Percentiles rank a stretch among this genome's conserved stretches.
phyloP scores from a whole-genome alignment of 768 basidiomycete species.

The Hygrophorus pudorinus region DNA sequence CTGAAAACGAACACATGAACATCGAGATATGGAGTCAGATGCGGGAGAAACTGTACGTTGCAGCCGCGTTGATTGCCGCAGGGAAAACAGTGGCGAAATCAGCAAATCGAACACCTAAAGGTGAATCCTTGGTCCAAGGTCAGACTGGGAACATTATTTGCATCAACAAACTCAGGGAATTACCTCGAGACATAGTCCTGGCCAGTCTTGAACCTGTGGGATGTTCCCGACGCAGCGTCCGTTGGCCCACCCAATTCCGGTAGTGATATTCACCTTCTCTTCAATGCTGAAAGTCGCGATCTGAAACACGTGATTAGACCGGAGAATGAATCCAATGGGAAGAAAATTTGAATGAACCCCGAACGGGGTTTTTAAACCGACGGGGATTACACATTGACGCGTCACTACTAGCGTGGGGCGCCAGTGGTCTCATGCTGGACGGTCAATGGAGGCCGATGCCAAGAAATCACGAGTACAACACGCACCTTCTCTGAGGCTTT shows the following conservation, averaged over 20 bases:
- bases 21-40: neutral
- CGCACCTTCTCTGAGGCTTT: constrained; percentile 49
- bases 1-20: constrained; percentile 20
- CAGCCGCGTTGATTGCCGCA: constrained; percentile 71
- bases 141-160: too few species aligned
- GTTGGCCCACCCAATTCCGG: constrained; percentile 55
- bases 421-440: neutral
- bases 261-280: constrained; percentile 55
- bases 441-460: neutral
- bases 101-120: constrained; percentile 67
- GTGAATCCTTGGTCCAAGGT: constrained; percentile 42
- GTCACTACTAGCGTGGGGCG: too few species aligned
- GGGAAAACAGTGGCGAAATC: constrained; percentile 77
- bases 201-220: constrained; percentile 28
- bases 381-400: constrained; percentile 1
- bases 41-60: constrained; percentile 47
- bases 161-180: constrained; percentile 29
- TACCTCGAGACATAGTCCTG: constrained; percentile 66
- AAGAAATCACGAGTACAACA: neutral
- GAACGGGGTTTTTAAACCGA: neutral
- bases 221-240: constrained; percentile 58
- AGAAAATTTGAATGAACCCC: neutral
- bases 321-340: constrained; percentile 4
- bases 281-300: constrained; percentile 42
- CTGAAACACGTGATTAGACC: constrained; percentile 18